These are phyloP conservation scores for Mycogone perniciosa DNA, from an alignment of 2,329 filamentous ascomycete species.

Conservation along the genomic window DNA sequence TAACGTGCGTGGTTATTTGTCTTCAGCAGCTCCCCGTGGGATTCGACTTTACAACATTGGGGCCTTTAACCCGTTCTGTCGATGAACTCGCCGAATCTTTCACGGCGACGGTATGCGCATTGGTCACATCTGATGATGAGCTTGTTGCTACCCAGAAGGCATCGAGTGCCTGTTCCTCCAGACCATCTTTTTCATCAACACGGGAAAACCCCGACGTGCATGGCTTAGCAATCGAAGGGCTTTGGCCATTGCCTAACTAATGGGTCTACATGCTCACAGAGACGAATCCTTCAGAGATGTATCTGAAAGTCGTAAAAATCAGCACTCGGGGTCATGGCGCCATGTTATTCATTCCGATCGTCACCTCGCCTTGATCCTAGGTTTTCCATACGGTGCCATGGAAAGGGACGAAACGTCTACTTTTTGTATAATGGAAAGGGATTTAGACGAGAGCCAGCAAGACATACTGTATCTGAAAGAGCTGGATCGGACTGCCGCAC, in stretches of 20 bases:
- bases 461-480: slow-evolving; percentile 4
- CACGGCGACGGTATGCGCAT: background rate
- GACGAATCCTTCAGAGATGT: background rate
- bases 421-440: background rate
- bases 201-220: slow-evolving; percentile 5
- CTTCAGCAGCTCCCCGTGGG: slow-evolving; percentile 5
- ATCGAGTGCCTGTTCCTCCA: slow-evolving; percentile 8
- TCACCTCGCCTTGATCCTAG: slow-evolving; percentile 6
- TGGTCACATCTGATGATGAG: slow-evolving; percentile 7
- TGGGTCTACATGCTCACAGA: background rate
- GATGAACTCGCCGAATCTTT: slow-evolving; percentile 2
- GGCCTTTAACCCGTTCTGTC: background rate
- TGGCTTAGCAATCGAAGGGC: slow-evolving; percentile 11
- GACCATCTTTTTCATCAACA: slow-evolving; percentile 8
- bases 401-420: background rate
- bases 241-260: slow-evolving; percentile 6
- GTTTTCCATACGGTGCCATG: slow-evolving; percentile 2
- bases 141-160: slow-evolving; percentile 4
- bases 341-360: slow-evolving; percentile 8
- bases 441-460: background rate
- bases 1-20: slow-evolving; percentile 7
- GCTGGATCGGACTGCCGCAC: slow-evolving; percentile 5
- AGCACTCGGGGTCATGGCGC: background rate
- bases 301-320: background rate
- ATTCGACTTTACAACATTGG: background rate